Conservation (phyloP, 2,329 filamentous ascomycete species). For the Penicillium freii region DNA sequence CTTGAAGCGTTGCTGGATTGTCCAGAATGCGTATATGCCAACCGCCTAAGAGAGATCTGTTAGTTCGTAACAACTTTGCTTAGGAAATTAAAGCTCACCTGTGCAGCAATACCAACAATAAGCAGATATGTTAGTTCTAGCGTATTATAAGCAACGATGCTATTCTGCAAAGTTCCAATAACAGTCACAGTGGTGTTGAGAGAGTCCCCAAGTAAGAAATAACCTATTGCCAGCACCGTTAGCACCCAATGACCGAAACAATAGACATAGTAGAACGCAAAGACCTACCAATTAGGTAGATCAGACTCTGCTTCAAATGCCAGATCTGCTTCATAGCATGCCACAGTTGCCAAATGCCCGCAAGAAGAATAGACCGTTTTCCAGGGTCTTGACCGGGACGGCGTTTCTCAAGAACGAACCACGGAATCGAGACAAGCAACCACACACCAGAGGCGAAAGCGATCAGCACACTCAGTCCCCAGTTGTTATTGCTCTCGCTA, state of each 20-base stretch:
- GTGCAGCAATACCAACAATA: conserved; percentile 63
- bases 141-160: conserved; percentile 63
- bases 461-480: conserved; percentile 63
- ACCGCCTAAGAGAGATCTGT: conserved; percentile 33
- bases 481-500: conserved; percentile 61
- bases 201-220: conserved; percentile 68
- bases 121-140: conserved; percentile 64
- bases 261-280: background rate
- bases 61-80: background rate
- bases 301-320: conserved; percentile 63
- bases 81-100: conserved; percentile 42
- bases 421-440: conserved; percentile 63
- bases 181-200: conserved; percentile 70
- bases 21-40: conserved; percentile 63
- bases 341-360: conserved; percentile 62
- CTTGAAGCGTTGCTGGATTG: conserved; percentile 58
- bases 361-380: conserved; percentile 50
- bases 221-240: conserved; percentile 39
- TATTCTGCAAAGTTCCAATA: conserved; percentile 64
- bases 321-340: conserved; percentile 60
- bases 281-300: conserved; percentile 59
- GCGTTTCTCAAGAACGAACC: conserved; percentile 65
- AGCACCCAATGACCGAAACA: background rate
- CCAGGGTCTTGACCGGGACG: conserved; percentile 58
- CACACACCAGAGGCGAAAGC: conserved; percentile 65